These are phyloP conservation scores for Fusarium sp. DNA, from an alignment of 2,329 filamentous ascomycete species.

Conservation along the genomic window DNA sequence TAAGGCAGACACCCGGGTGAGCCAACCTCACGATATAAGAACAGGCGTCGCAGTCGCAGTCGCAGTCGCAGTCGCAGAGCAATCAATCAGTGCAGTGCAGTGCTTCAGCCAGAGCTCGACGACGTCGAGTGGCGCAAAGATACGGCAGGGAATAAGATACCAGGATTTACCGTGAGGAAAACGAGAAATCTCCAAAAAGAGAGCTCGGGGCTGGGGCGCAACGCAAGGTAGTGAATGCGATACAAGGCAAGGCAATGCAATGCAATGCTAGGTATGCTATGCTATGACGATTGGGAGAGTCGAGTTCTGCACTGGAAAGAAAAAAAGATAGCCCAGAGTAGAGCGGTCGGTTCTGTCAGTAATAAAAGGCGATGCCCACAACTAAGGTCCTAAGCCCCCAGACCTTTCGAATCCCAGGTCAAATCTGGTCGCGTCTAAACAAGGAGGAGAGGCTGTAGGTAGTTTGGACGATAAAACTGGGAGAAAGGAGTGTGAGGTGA, in stretches of 20 bases:
- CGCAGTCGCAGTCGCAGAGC: neutral
- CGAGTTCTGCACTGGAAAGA: conserved; percentile 26
- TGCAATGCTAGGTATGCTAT: conserved; percentile 17
- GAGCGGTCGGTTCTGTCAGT: conserved; percentile 45
- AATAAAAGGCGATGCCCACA: conserved; percentile 43
- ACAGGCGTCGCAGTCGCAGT: conserved; percentile 22
- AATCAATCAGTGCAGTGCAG: conserved; percentile 17
- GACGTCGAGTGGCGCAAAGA: conserved; percentile 29
- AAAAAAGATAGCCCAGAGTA: conserved; percentile 33
- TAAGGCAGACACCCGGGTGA: conserved; percentile 15
- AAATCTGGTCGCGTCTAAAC: conserved; percentile 29
- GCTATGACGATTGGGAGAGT: conserved; percentile 32
- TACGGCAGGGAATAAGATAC: conserved; percentile 11
- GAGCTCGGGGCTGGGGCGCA: conserved; percentile 17
- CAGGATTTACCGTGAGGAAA: conserved; percentile 10
- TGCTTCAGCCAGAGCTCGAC: conserved; percentile 34
- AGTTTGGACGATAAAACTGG: conserved; percentile 24
- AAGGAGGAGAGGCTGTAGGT: conserved; percentile 24
- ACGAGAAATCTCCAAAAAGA: conserved; percentile 34
- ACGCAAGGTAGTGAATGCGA: conserved; percentile 31
- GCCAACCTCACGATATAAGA: conserved; percentile 30
- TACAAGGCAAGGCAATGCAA: conserved; percentile 15
- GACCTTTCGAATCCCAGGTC: conserved; percentile 22
- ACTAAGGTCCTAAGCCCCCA: conserved; percentile 32
- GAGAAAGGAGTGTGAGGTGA: conserved; percentile 30